Conservation (phyloP, 176 grass and related monocot species). For the Leersia perrieri region DNA sequence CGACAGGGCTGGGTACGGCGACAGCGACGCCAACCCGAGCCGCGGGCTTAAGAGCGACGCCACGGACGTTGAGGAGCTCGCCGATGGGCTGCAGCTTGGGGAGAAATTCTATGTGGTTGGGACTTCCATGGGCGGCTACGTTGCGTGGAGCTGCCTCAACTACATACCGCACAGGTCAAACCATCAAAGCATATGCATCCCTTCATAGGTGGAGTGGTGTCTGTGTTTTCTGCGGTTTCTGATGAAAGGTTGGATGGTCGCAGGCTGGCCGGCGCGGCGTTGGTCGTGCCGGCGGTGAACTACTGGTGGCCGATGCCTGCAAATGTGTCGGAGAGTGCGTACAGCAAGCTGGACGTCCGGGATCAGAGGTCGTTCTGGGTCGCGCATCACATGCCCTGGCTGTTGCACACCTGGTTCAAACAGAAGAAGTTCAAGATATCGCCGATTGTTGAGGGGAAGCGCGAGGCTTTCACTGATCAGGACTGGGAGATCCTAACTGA, state of each 20-base stretch:
- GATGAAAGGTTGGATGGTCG: not conserved
- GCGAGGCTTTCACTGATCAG: conserved; percentile 27
- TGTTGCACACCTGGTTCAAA: conserved; percentile 54
- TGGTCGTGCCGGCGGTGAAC: conserved; percentile 63
- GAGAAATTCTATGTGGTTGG: conserved; percentile 61
- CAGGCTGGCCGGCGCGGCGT: conserved; percentile 49
- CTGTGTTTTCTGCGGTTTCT: not conserved
- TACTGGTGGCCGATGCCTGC: conserved; percentile 70
- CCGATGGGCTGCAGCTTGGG: conserved; percentile 50
- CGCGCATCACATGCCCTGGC: conserved; percentile 49
- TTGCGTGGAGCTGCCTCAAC: conserved; percentile 65
- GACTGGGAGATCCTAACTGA: conserved; percentile 44
- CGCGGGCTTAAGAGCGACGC: conserved; percentile 56
- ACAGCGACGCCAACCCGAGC: conserved; percentile 60
- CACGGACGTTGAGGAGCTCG: conserved; percentile 56
- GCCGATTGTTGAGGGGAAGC: conserved; percentile 15
- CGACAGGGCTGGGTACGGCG: conserved; percentile 71
- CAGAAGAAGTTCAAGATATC: conserved; percentile 49
- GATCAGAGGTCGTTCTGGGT: conserved; percentile 51
- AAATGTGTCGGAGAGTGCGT: conserved; percentile 31
- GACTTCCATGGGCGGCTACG: conserved; percentile 55
- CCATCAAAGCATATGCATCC: not conserved
- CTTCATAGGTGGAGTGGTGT: not conserved
- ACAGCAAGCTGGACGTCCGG: conserved; percentile 22
- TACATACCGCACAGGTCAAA: conserved; percentile 66